Base-by-base conservation (phyloP, 148 eudicot species). In the Simmondsia chinensis region DNA sequence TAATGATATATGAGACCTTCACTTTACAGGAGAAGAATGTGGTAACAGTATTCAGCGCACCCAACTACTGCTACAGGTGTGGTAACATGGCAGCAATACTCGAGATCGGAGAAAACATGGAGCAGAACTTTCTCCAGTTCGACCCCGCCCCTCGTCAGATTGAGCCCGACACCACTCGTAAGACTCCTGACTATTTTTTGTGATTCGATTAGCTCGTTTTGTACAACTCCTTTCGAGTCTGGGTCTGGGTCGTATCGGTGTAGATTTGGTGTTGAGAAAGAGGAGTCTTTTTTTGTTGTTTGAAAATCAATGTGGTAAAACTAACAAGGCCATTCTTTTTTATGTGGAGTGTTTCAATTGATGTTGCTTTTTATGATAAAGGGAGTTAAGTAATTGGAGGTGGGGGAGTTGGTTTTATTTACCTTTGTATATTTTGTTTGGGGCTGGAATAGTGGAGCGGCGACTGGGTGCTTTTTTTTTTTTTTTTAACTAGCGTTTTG, bases 11-110 rank as follows among this genome's bases (percentile, higher is more conserved):
- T n/a, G n/a, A n/a, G n/a, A n/a, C n/a, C n/a, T n/a, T n/a, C n/a
- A n/a, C n/a, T 52, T 4, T n/a, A 16, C 48, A 61, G 66, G 66
- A 61, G 6, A 53, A 61, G 44, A 61, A 61, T 17, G 66, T 61
- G 21, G 66, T 61, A 21, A 61, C 66, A 3, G 59, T 61, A 32
- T 61, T 61, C 39, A 61, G 66, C 40, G 66, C 66, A n/a, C 66
- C 66, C 34, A 61, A 61, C 32, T 61, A 61, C 29, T 61, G 66
- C 45, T 61, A 61, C 33, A 59, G 66, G 3, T 61, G 60, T 45
- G 66, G 66, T 14, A 61, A 61, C 23, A 61, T 61, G 66, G 66
- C 66, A 20, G 53, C 66, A 4, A 61, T 61, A 12, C 60, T 61
- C 5, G 60, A 61, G 46, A 54, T 61, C 11, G 60, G 59, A 6